phyloP scores from a whole-genome alignment of 441 rosid species.

The Croton laevigatus region DNA sequence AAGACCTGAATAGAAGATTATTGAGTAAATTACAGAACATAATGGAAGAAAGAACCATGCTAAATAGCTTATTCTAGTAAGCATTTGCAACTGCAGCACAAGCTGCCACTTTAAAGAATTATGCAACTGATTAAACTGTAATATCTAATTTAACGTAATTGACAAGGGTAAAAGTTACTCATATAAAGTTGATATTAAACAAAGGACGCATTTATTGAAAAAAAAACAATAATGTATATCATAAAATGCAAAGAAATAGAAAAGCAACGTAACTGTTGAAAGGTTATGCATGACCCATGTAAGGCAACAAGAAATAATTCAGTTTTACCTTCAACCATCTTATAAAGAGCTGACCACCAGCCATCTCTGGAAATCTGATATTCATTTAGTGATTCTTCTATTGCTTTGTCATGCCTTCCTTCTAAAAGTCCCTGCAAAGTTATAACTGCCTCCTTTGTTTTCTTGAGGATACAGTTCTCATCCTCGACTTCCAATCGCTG shows the following conservation, averaged over 20 bases:
- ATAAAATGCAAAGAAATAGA: not conserved
- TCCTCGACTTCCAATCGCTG: constrained; percentile 65
- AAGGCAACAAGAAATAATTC: not conserved
- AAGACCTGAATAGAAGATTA: constrained; percentile 45
- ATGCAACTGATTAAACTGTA: not conserved
- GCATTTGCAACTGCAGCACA: not conserved
- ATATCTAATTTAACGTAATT: not conserved
- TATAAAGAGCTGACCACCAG: constrained; percentile 96
- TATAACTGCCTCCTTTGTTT: constrained; percentile 81
- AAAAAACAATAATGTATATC: not conserved
- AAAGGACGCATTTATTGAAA: not conserved
- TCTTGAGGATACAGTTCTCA: constrained; percentile 62
- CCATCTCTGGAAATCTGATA: constrained; percentile 62
- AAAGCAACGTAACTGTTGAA: not conserved
- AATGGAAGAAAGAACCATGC: not conserved
- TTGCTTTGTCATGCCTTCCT: constrained; percentile 77
- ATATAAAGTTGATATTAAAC: not conserved
- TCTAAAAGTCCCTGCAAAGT: constrained; percentile 83
- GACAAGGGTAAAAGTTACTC: not conserved
- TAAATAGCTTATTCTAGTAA: not conserved
- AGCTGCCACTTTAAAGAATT: not conserved
- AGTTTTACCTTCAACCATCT: constrained; percentile 78
- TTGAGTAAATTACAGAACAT: constrained; percentile 9
- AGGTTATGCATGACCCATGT: not conserved
- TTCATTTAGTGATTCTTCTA: constrained; percentile 62